Evolutionary conservation across 2,329 filamentous ascomycete species (phyloP).

Genomic region (Eutypella sp.): DNA sequence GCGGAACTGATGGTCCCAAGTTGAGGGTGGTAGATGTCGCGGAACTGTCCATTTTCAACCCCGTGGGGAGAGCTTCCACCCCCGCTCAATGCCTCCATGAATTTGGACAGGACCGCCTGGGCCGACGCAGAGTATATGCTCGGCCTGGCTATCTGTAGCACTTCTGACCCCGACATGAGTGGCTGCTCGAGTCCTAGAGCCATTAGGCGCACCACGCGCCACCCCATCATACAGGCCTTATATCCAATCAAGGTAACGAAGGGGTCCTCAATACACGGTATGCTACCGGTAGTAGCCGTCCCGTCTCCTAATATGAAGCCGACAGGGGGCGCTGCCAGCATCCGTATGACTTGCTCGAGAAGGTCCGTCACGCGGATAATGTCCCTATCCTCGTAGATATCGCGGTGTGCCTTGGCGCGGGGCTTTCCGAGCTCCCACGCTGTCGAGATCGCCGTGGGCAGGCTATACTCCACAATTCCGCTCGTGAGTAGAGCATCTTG

Average conservation of each 20-base stretch:
- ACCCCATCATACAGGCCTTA: slow-evolving; percentile 10
- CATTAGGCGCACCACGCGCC: slow-evolving; percentile 10
- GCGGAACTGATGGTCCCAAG: slow-evolving; percentile 3
- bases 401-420: slow-evolving; percentile 6
- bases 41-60: neutral
- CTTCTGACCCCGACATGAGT: slow-evolving; percentile 1
- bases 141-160: neutral
- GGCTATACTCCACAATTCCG: slow-evolving; percentile 8
- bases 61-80: neutral
- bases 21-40: neutral
- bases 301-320: slow-evolving; percentile 1
- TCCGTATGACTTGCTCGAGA: slow-evolving; percentile 7
- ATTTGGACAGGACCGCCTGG: slow-evolving; percentile 2
- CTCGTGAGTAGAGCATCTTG: slow-evolving; percentile 7
- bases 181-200: slow-evolving; percentile 3
- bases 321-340: slow-evolving; percentile 4
- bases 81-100: slow-evolving; percentile 3
- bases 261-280: slow-evolving; percentile 7
- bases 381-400: slow-evolving; percentile 9
- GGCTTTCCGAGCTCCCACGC: slow-evolving; percentile 8
- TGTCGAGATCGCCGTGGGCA: slow-evolving; percentile 8
- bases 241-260: slow-evolving; percentile 8
- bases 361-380: slow-evolving; percentile 7
- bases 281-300: neutral
- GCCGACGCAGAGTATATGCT: neutral